These are phyloP conservation scores for Coemansia sp. DNA, from an alignment of 192 early-diverging fungal genomes.

Conservation along the genomic window DNA sequence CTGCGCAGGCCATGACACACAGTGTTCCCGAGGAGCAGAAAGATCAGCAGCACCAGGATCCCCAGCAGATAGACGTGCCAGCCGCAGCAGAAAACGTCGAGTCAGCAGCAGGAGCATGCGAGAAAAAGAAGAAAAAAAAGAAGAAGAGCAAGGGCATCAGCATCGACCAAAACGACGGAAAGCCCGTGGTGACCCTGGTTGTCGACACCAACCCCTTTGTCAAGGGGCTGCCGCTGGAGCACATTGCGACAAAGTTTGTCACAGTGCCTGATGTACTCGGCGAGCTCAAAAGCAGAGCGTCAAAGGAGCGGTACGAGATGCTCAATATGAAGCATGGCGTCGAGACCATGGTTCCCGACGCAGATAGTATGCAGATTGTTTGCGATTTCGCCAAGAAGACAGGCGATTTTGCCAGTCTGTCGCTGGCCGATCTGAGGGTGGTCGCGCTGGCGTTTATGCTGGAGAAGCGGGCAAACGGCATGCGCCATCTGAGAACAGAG, in stretches of 20 bases:
- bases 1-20: background rate
- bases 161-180: constrained; percentile 36
- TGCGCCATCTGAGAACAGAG: constrained; percentile 66
- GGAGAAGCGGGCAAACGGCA: constrained; percentile 75
- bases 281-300: constrained; percentile 76
- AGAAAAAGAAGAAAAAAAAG: constrained; percentile 5
- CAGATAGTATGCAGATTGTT: constrained; percentile 57
- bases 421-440: constrained; percentile 81
- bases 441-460: constrained; percentile 86
- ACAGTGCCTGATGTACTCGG: constrained; percentile 84
- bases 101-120: constrained; percentile 5
- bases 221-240: constrained; percentile 58
- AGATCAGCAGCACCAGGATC: constrained; percentile 4
- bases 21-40: background rate
- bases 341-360: constrained; percentile 26
- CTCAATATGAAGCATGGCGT: constrained; percentile 27
- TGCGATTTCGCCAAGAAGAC: constrained; percentile 84
- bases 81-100: background rate
- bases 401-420: constrained; percentile 82
- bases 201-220: constrained; percentile 75
- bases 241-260: constrained; percentile 69
- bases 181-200: constrained; percentile 55
- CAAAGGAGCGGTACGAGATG: constrained; percentile 55
- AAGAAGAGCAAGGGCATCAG: constrained; percentile 11
- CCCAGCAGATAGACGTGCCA: background rate